Evolutionary conservation across 371 early-diverging fungal genomes (phyloP).

Genomic region (Mucor racemosus): DNA sequence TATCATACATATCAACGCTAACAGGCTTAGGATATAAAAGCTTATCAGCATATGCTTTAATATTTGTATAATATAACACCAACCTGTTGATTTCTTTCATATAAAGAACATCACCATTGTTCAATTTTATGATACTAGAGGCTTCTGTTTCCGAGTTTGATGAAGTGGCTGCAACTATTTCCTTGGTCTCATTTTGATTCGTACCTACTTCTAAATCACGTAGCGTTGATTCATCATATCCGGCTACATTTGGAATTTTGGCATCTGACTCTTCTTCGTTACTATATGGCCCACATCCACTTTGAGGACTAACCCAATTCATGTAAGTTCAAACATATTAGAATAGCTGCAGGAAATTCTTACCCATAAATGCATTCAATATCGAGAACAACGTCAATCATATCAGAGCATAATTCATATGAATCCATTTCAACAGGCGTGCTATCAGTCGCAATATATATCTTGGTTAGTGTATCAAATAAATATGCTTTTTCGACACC

Average conservation of each 20-base stretch:
- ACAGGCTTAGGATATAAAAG: slow-evolving; percentile 42
- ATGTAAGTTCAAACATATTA: slow-evolving; percentile 56
- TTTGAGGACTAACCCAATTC: slow-evolving; percentile 30
- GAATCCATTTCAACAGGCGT: slow-evolving; percentile 93
- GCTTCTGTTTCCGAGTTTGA: slow-evolving; percentile 40
- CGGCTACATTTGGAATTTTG: not conserved
- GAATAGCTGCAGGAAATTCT: slow-evolving; percentile 69
- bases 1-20: slow-evolving; percentile 81
- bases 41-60: not conserved
- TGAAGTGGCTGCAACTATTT: not conserved
- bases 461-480: slow-evolving; percentile 87
- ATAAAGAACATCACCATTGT: slow-evolving; percentile 85
- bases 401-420: slow-evolving; percentile 92
- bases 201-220: slow-evolving; percentile 10
- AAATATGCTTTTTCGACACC: slow-evolving; percentile 95
- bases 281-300: slow-evolving; percentile 33
- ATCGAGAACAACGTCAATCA: slow-evolving; percentile 93
- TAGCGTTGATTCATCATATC: slow-evolving; percentile 12
- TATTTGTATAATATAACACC: slow-evolving; percentile 74
- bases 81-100: slow-evolving; percentile 79
- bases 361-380: slow-evolving; percentile 83
- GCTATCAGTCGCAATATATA: slow-evolving; percentile 94
- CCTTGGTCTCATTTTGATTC: slow-evolving; percentile 13
- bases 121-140: slow-evolving; percentile 73
- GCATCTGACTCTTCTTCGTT: slow-evolving; percentile 11